Percentiles rank a stretch among this genome's conserved stretches.
Conservation (phyloP, 2,329 filamentous ascomycete genomes). For the Fusarium fujikuroi region DNA sequence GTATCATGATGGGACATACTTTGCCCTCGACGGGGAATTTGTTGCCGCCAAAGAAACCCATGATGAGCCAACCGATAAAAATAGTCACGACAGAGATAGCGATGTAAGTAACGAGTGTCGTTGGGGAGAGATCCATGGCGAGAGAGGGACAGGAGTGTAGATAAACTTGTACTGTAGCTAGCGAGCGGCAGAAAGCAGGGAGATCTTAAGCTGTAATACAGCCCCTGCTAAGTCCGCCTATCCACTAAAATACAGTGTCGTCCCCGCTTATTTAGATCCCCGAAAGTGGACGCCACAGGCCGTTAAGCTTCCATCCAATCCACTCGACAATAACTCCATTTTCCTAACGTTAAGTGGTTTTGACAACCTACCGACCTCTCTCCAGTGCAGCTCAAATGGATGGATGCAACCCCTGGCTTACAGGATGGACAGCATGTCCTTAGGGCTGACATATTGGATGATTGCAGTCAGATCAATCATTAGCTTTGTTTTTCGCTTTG, state of each 20-base stretch:
- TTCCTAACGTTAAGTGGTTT: neutral
- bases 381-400: neutral
- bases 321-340: neutral
- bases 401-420: neutral
- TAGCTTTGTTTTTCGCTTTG: neutral
- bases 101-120: constrained; percentile 13
- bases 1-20: constrained; percentile 59
- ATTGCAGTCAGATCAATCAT: neutral
- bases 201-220: constrained; percentile 2
- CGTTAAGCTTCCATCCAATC: neutral
- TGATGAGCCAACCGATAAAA: constrained; percentile 53
- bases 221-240: neutral
- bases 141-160: neutral
- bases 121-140: constrained; percentile 36
- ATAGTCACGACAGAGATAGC: constrained; percentile 29
- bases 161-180: neutral
- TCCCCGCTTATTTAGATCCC: neutral
- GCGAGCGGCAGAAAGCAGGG: constrained; percentile 9
- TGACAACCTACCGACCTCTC: neutral
- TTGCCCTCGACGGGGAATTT: constrained; percentile 87
- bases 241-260: neutral
- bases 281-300: neutral
- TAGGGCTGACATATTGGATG: constrained; percentile 7
- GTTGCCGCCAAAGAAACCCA: constrained; percentile 77
- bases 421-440: neutral